Percentiles rank a stretch among this genome's conserved stretches.
phyloP scores from a whole-genome alignment of 2,329 filamentous ascomycete genomes.

The Cryphonectria carpinicola region DNA sequence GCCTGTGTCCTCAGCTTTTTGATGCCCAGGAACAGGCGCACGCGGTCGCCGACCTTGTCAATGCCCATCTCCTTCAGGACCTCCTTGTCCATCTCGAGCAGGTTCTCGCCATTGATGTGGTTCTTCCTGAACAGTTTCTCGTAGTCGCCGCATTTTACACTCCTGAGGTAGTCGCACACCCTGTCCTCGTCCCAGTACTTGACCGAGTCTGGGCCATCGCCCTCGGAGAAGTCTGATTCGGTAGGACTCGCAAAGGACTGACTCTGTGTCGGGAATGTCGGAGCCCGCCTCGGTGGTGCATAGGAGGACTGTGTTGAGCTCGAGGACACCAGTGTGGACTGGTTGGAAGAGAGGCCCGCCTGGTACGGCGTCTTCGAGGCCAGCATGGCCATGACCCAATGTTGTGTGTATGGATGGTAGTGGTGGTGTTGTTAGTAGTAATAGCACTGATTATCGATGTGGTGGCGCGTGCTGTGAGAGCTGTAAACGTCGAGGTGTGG shows the following conservation, averaged over 20 bases:
- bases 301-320: conserved; percentile 53
- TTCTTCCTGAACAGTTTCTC: conserved; percentile 88
- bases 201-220: conserved; percentile 74
- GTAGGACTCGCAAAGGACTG: conserved; percentile 79
- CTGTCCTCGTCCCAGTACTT: conserved; percentile 90
- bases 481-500: background rate
- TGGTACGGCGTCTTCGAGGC: conserved; percentile 75
- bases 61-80: conserved; percentile 98
- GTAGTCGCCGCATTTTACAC: conserved; percentile 92
- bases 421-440: background rate
- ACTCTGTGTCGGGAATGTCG: conserved; percentile 51
- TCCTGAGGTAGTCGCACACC: conserved; percentile 88
- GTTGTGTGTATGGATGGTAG: background rate
- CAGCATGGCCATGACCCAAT: conserved; percentile 70
- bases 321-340: conserved; percentile 47
- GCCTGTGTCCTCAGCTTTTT: conserved; percentile 80
- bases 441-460: background rate
- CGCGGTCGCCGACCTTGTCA: conserved; percentile 94
- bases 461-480: background rate
- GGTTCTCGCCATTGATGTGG: conserved; percentile 95
- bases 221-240: conserved; percentile 89
- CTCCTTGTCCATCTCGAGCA: conserved; percentile 95
- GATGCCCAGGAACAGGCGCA: conserved; percentile 84
- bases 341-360: conserved; percentile 54
- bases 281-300: conserved; percentile 55